A percentile compares a stretch with the other conserved stretches of the same genome.
phyloP scores from a whole-genome alignment of 805 yeast genomes.

The Tetrapisispora namnaoensis region DNA sequence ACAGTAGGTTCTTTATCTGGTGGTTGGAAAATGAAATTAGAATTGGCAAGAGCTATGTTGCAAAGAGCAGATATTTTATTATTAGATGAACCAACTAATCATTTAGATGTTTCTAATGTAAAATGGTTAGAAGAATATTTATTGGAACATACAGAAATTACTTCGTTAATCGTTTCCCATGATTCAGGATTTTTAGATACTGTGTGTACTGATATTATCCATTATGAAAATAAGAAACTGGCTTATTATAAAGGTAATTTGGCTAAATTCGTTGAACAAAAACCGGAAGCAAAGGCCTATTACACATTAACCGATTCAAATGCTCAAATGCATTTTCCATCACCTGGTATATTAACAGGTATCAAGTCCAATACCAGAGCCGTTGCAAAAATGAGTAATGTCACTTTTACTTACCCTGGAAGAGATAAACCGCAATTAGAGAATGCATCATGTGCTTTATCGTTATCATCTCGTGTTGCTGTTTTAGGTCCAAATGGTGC shows the following conservation, averaged over 20 bases:
- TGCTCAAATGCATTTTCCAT: conserved; percentile 96
- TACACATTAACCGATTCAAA: conserved; percentile 88
- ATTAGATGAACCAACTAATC: conserved; percentile 97
- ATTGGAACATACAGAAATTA: conserved; percentile 71
- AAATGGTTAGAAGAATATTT: conserved; percentile 90
- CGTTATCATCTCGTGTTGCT: conserved; percentile 94
- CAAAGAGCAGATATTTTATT: conserved; percentile 92
- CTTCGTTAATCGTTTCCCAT: conserved; percentile 93
- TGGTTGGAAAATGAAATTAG: conserved; percentile 99
- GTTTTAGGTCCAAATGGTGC: conserved; percentile 98
- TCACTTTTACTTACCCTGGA: conserved; percentile 85
- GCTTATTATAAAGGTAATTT: conserved; percentile 94
- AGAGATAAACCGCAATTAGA: conserved; percentile 71
- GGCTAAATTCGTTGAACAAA: conserved; percentile 80
- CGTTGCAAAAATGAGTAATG: conserved; percentile 78
- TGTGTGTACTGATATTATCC: conserved; percentile 94
- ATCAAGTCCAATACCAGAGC: conserved; percentile 91
- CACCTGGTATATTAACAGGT: conserved; percentile 96
- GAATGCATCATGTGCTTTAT: conserved; percentile 79
- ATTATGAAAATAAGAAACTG: conserved; percentile 89
- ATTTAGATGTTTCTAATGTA: conserved; percentile 88
- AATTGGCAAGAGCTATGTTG: conserved; percentile 96
- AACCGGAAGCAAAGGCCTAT: conserved; percentile 94
- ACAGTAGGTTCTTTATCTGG: conserved; percentile 92
- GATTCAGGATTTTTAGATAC: conserved; percentile 93